phyloP scores from a whole-genome alignment of 139 green algal genomes.

The Chlorella sp. region DNA sequence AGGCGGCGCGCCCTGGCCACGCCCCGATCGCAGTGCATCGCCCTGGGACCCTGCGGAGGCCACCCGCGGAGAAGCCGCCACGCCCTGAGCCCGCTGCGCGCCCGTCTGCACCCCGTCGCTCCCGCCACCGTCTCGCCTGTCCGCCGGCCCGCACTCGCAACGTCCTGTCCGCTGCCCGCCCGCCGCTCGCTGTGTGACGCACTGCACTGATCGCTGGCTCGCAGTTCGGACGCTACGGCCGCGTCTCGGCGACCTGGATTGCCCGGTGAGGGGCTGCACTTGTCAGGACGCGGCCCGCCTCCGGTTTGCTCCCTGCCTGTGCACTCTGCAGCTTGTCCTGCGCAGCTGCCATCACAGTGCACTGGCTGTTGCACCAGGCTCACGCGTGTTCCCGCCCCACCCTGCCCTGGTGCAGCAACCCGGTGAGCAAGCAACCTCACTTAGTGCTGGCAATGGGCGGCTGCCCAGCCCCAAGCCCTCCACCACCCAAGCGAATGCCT shows the following conservation, averaged over 20 bases:
- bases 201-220: too few species aligned
- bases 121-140: not conserved
- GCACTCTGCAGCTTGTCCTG: too few species aligned
- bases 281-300: not conserved
- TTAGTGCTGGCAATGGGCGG: too few species aligned
- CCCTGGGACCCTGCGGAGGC: not conserved
- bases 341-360: too few species aligned
- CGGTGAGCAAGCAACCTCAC: not conserved
- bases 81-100: not conserved
- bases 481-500: not conserved
- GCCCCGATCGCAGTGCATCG: not conserved
- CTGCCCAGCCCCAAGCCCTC: too few species aligned
- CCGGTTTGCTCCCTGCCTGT: not conserved
- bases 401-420: not conserved
- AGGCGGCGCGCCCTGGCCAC: not conserved
- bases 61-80: not conserved
- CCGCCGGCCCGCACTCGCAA: not conserved
- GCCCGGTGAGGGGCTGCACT: not conserved
- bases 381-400: too few species aligned
- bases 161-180: not conserved
- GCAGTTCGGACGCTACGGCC: not conserved
- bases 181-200: not conserved
- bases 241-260: not conserved
- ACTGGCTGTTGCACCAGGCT: too few species aligned
- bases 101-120: not conserved